Conservation (phyloP, 805 yeast species). For the Groenewaldozyma salmanticensis region DNA sequence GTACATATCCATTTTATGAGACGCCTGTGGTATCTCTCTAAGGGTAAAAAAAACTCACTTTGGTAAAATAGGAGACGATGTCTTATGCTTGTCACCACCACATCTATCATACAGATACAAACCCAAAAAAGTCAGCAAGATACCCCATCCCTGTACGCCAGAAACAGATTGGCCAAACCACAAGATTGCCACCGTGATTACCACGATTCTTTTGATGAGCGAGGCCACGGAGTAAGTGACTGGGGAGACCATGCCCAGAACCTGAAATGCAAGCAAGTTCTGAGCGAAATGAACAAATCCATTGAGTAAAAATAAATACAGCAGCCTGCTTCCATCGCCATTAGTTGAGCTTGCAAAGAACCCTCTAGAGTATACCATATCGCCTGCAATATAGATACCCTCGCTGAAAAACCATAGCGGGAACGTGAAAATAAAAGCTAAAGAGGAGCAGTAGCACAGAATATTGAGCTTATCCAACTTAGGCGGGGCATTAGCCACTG, state of each 20-base stretch:
- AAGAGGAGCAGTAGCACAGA: slow-evolving; percentile 66
- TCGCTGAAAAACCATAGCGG: slow-evolving; percentile 66
- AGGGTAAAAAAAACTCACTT: too few species aligned
- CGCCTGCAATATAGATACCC: slow-evolving; percentile 23
- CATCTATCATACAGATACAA: slow-evolving; percentile 33
- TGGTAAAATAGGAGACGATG: neutral
- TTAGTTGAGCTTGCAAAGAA: slow-evolving; percentile 3
- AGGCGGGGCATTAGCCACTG: neutral
- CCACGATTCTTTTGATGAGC: slow-evolving; percentile 78
- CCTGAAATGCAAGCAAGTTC: slow-evolving; percentile 70
- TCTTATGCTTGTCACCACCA: slow-evolving; percentile 27
- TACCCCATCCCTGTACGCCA: slow-evolving; percentile 32
- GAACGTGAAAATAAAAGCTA: slow-evolving; percentile 63
- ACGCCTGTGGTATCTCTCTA: neutral
- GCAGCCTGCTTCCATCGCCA: slow-evolving; percentile 19
- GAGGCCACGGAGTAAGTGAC: slow-evolving; percentile 81
- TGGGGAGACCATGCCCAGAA: slow-evolving; percentile 73
- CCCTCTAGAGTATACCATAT: slow-evolving; percentile 4
- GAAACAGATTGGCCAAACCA: slow-evolving; percentile 41
- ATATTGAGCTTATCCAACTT: slow-evolving; percentile 74
- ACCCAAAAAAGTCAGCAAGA: slow-evolving; percentile 31
- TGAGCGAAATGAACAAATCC: slow-evolving; percentile 74
- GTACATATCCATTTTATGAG: neutral
- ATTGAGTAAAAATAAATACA: slow-evolving; percentile 43
- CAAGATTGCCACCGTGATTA: slow-evolving; percentile 68